A percentile compares a stretch with the other conserved stretches of the same genome.
phyloP scores from a whole-genome alignment of 2,329 filamentous ascomycete species.

The Podosphaera aphanis region DNA sequence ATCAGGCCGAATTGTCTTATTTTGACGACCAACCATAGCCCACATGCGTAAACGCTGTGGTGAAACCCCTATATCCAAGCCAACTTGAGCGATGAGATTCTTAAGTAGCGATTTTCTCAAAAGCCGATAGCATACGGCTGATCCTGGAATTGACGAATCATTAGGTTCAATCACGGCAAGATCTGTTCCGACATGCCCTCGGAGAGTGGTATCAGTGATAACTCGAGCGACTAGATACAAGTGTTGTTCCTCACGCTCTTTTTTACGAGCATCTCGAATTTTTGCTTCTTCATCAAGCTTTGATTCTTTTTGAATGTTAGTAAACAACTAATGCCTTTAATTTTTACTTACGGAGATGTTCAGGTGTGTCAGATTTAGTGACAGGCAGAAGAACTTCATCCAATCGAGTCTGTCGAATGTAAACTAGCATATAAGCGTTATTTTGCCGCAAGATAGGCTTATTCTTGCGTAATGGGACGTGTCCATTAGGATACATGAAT shows the following conservation, averaged over 20 bases:
- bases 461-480: conserved; percentile 12
- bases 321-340: conserved; percentile 2
- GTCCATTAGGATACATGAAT: conserved; percentile 29
- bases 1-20: conserved; percentile 85
- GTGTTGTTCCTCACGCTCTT: conserved; percentile 84
- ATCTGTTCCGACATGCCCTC: conserved; percentile 62
- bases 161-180: conserved; percentile 44
- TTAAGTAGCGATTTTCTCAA: conserved; percentile 52
- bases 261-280: conserved; percentile 49
- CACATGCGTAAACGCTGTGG: conserved; percentile 57
- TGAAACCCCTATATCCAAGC: conserved; percentile 43
- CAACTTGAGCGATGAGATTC: conserved; percentile 50
- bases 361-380: conserved; percentile 53
- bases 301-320: conserved; percentile 26
- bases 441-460: conserved; percentile 38
- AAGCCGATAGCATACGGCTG: conserved; percentile 49
- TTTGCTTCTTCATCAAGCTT: conserved; percentile 65
- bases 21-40: conserved; percentile 97
- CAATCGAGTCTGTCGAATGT: conserved; percentile 70
- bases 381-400: conserved; percentile 62
- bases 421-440: conserved; percentile 98
- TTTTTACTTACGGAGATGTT: conserved; percentile 44
- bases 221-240: conserved; percentile 71
- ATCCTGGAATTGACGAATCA: conserved; percentile 31
- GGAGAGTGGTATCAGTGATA: conserved; percentile 62